These are phyloP conservation scores for Tetracladium marchalianum DNA, from an alignment of 495 filamentous ascomycete genomes.

Conservation along the genomic window DNA sequence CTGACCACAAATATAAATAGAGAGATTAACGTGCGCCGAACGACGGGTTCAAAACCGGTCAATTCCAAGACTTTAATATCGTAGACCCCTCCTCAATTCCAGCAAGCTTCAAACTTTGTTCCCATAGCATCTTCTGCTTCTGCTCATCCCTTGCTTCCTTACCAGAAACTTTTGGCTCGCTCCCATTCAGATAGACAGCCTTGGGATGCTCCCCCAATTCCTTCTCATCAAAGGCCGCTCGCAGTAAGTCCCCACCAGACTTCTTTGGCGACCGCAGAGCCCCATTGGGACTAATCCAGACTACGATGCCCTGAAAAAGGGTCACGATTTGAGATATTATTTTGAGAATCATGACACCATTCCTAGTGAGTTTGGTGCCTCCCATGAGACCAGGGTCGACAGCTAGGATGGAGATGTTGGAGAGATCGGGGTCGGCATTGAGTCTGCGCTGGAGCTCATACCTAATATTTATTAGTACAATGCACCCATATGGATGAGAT, in stretches of 20 bases:
- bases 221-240: conserved; percentile 25
- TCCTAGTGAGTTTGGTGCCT: conserved; percentile 19
- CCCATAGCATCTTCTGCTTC: conserved; percentile 28
- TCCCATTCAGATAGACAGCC: conserved; percentile 26
- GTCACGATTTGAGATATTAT: conserved; percentile 8
- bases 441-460: conserved; percentile 27
- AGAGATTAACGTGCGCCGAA: background rate
- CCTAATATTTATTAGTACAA: conserved; percentile 7
- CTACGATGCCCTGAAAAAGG: conserved; percentile 10
- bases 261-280: conserved; percentile 30
- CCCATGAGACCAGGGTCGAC: conserved; percentile 29
- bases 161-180: conserved; percentile 9
- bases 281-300: conserved; percentile 21
- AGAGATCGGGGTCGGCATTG: conserved; percentile 21
- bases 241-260: conserved; percentile 31
- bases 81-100: conserved; percentile 27
- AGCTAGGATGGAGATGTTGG: conserved; percentile 21
- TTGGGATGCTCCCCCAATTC: conserved; percentile 22
- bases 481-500: background rate
- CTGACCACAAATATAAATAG: conserved; percentile 3
- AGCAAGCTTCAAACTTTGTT: conserved; percentile 23
- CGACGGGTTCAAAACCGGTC: conserved; percentile 2
- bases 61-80: conserved; percentile 25
- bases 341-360: conserved; percentile 13
- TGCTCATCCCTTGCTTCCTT: conserved; percentile 25